Conservation (phyloP, 495 filamentous ascomycete genomes). For the Penicillium flavigenum region DNA sequence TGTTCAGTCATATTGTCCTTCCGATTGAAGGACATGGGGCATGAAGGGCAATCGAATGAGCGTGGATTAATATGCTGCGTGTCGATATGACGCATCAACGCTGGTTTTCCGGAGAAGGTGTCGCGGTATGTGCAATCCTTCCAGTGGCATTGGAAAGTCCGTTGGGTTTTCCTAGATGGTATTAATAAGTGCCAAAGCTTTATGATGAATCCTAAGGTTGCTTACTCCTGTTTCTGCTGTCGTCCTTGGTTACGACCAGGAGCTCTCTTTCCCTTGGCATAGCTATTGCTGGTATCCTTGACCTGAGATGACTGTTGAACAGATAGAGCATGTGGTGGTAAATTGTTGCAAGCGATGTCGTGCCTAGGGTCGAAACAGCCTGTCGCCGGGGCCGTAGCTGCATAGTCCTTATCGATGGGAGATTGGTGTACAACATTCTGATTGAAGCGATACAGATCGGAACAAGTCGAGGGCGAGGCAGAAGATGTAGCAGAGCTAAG, state of each 20-base stretch:
- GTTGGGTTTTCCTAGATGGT: not conserved
- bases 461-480: not conserved
- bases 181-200: not conserved
- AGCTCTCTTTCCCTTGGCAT: not conserved
- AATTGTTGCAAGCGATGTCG: not conserved
- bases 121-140: not conserved
- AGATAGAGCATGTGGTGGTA: not conserved
- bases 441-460: not conserved
- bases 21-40: not conserved
- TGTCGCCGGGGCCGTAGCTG: not conserved
- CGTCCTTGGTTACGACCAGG: not conserved
- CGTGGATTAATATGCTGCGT: constrained; percentile 7
- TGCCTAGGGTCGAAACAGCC: not conserved
- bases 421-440: not conserved
- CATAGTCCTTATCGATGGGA: not conserved
- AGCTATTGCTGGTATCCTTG: not conserved
- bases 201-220: not conserved
- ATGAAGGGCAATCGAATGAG: constrained; percentile 3
- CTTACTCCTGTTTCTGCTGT: not conserved
- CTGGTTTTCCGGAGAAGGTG: not conserved
- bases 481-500: too few relatives aligned
- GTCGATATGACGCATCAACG: constrained; percentile 10
- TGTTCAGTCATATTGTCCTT: constrained; percentile 1
- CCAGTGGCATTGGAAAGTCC: not conserved
- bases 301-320: not conserved